Percentiles rank a stretch among this genome's conserved stretches.
phyloP scores from a whole-genome alignment of 73 alveolate genomes.

The Tetrahymena thermophila region DNA sequence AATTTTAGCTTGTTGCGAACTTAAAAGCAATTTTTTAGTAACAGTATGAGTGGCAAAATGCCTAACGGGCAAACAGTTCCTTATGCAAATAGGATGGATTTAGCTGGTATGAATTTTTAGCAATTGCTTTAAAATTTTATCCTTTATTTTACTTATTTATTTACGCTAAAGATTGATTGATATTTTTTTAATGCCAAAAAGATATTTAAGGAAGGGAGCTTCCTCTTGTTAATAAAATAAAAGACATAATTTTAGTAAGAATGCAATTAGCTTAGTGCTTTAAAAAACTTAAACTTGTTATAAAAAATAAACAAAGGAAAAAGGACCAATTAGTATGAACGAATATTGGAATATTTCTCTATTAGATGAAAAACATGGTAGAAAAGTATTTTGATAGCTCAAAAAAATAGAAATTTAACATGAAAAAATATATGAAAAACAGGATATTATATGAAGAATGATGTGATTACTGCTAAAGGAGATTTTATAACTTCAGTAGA shows the following conservation, averaged over 20 bases:
- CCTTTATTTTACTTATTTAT: too few species aligned
- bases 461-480: slow-evolving; percentile 76
- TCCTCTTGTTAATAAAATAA: background rate
- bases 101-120: background rate
- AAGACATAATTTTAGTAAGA: background rate
- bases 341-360: slow-evolving; percentile 8
- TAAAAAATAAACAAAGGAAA: background rate
- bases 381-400: background rate
- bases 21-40: background rate
- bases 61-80: background rate
- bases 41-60: background rate
- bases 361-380: slow-evolving; percentile 31
- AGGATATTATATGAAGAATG: slow-evolving; percentile 77
- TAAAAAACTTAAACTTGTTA: background rate
- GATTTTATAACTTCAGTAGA: slow-evolving; percentile 89
- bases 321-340: slow-evolving; percentile 17
- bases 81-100: background rate
- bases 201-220: background rate
- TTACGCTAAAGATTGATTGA: background rate
- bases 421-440: background rate
- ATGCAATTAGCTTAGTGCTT: background rate
- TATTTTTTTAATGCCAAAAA: background rate
- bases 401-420: background rate
- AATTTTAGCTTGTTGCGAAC: background rate
- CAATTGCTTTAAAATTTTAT: too few species aligned